phyloP scores from a whole-genome alignment of 176 grass and related monocot genomes.

The Elymus sibiricus region DNA sequence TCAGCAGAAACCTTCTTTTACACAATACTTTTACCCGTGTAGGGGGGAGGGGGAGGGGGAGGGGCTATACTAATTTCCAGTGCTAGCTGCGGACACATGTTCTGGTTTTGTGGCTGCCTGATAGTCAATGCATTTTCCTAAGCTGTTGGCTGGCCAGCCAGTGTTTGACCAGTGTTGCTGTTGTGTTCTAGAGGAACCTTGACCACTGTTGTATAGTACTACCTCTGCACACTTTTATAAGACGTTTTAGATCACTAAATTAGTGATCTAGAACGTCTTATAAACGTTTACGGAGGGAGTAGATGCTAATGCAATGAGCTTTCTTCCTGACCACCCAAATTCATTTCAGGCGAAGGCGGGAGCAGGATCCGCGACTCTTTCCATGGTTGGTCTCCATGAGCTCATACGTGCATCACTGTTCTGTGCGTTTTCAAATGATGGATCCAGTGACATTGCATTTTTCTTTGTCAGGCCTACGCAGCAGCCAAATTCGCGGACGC shows the following conservation, averaged over 20 bases:
- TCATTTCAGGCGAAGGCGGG: conserved; percentile 84
- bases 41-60: too few species aligned
- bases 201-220: neutral
- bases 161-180: neutral
- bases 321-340: neutral
- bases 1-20: neutral
- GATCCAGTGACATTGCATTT: too few species aligned
- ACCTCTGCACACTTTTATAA: too few species aligned
- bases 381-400: conserved; percentile 53
- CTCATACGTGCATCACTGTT: too few species aligned
- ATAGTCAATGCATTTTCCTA: neutral
- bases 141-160: neutral
- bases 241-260: too few species aligned
- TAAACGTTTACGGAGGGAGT: too few species aligned
- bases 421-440: too few species aligned
- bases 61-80: neutral
- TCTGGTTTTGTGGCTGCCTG: neutral
- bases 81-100: neutral
- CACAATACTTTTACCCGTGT: neutral
- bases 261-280: too few species aligned
- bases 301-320: neutral
- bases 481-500: conserved; percentile 84
- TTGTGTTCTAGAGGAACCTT: neutral
- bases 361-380: conserved; percentile 83
- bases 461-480: conserved; percentile 51